A percentile compares a stretch with the other conserved stretches of the same genome.
These are phyloP conservation scores for Pistacia integerrima DNA, from an alignment of 345 rosid species.

Conservation along the genomic window DNA sequence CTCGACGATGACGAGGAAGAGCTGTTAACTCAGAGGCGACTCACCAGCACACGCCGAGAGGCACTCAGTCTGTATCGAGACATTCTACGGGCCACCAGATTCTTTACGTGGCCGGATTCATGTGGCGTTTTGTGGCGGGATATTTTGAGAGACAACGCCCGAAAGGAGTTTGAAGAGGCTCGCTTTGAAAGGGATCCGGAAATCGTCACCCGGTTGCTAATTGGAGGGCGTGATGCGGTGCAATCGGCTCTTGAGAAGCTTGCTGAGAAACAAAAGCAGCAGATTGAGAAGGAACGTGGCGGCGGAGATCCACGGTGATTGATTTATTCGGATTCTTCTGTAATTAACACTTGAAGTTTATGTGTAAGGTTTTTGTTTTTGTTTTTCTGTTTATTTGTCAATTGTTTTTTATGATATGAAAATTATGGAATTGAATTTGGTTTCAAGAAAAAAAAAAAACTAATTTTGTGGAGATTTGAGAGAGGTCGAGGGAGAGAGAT, in stretches of 20 bases:
- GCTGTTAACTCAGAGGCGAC: constrained; percentile 49
- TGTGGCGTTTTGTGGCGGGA: constrained; percentile 81
- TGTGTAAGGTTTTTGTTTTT: too few species aligned
- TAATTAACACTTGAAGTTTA: too few species aligned
- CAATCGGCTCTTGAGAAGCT: constrained; percentile 72
- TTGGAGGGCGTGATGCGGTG: constrained; percentile 82
- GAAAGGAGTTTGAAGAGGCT: constrained; percentile 87
- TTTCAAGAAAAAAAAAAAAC: too few species aligned
- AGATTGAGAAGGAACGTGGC: constrained; percentile 52
- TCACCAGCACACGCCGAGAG: constrained; percentile 73
- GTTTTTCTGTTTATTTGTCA: too few species aligned
- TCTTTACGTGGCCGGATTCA: constrained; percentile 75
- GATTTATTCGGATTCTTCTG: too few species aligned
- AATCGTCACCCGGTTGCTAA: constrained; percentile 65
- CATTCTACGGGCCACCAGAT: constrained; percentile 78
- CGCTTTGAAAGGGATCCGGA: constrained; percentile 86
- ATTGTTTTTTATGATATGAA: too few species aligned
- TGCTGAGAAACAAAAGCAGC: constrained; percentile 71
- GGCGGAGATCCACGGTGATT: constrained; percentile 33
- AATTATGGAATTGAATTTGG: too few species aligned
- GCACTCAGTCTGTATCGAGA: constrained; percentile 83
- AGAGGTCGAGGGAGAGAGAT: constrained; percentile 64
- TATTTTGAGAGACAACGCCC: constrained; percentile 71
- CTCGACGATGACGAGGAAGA: constrained; percentile 67
- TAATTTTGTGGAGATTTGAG: constrained; percentile 36